Evolutionary conservation across 108 stramenopile species (phyloP).

Genomic region (Skeletonema tropicum): DNA sequence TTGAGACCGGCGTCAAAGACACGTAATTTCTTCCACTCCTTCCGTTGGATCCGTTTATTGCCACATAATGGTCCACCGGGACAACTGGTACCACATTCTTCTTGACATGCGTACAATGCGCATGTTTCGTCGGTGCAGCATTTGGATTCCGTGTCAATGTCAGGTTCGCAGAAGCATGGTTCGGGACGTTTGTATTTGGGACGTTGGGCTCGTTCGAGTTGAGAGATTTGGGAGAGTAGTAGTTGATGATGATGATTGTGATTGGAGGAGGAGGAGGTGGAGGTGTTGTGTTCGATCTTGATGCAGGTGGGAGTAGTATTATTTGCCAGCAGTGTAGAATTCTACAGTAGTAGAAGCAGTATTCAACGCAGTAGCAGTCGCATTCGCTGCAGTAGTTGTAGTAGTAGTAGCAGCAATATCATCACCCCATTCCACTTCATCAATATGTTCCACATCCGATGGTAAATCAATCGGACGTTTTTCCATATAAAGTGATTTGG

Average conservation of each 20-base stretch:
- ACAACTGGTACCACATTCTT: constrained; percentile 80
- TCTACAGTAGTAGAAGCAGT: no score
- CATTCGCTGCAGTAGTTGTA: background rate
- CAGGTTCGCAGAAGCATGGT: constrained; percentile 59
- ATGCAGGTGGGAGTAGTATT: background rate
- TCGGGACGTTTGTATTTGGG: constrained; percentile 42
- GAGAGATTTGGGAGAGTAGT: background rate
- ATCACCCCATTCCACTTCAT: constrained; percentile 61
- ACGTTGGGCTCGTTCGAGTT: constrained; percentile 38
- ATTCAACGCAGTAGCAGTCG: no score
- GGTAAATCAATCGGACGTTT: constrained; percentile 41
- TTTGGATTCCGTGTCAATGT: constrained; percentile 10
- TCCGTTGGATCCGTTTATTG: constrained; percentile 71
- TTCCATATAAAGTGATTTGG: constrained; percentile 6
- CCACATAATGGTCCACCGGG: constrained; percentile 69
- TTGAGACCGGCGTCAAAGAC: constrained; percentile 80
- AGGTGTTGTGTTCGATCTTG: background rate
- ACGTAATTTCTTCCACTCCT: constrained; percentile 64
- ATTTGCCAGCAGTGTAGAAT: background rate
- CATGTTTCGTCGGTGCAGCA: constrained; percentile 60
- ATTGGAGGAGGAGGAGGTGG: background rate
- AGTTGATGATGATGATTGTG: background rate
- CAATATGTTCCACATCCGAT: constrained; percentile 49
- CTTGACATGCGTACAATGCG: constrained; percentile 75
- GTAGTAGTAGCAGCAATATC: background rate